These are phyloP conservation scores for Phtheirospermum japonicum DNA, from an alignment of 257 asterid genomes.

Conservation along the genomic window DNA sequence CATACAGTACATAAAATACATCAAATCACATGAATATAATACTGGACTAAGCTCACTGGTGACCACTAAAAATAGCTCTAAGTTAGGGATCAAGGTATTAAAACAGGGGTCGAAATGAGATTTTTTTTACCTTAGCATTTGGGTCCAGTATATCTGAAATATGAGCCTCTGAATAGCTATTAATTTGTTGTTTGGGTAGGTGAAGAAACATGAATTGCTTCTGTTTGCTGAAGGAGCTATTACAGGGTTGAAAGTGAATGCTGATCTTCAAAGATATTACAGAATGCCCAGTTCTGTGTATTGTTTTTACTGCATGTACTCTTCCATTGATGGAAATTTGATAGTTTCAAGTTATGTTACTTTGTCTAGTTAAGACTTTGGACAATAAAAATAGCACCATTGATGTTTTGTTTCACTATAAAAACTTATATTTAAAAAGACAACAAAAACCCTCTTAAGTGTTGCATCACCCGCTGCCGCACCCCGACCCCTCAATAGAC, in stretches of 20 bases:
- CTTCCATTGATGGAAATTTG: not conserved
- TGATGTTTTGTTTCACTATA: not conserved
- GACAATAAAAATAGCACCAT: not conserved
- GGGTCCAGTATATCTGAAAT: slow-evolving; percentile 17
- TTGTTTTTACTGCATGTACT: slow-evolving; percentile 3
- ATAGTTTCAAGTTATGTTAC: not conserved
- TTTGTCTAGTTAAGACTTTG: not conserved
- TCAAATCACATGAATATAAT: not conserved
- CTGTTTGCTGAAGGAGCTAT: slow-evolving; percentile 96
- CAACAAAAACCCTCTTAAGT: not conserved
- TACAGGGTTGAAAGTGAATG: slow-evolving; percentile 89
- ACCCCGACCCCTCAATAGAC: not conserved
- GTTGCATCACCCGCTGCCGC: not conserved
- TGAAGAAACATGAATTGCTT: slow-evolving; percentile 91
- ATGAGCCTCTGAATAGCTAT: slow-evolving; percentile 29
- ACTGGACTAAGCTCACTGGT: not conserved
- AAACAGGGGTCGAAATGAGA: slow-evolving; percentile 8
- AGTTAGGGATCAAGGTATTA: not conserved
- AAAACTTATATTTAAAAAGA: not conserved
- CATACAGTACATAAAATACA: slow-evolving; percentile 6
- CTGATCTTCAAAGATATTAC: slow-evolving; percentile 68
- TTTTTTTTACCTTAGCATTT: slow-evolving; percentile 1
- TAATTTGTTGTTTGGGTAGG: slow-evolving; percentile 47
- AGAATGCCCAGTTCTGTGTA: slow-evolving; percentile 4
- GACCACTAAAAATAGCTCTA: slow-evolving; percentile 7